Evolutionary conservation across 106 monocot species (phyloP).

Genomic region (Amphibolis antarctica): DNA sequence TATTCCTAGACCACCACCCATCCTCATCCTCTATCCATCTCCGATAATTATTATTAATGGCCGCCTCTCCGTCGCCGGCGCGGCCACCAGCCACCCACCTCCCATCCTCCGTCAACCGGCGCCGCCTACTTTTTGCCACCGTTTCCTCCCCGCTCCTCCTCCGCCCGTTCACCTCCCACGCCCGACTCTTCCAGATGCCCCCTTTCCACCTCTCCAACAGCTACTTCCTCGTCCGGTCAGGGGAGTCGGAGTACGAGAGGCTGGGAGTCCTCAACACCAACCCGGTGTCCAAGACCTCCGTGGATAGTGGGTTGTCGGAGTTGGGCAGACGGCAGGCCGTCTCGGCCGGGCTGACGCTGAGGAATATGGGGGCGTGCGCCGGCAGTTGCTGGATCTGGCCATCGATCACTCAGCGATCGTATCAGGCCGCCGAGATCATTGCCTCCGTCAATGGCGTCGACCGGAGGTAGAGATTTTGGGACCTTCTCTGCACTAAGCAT

Average conservation of each 20-base stretch:
- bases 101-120: conserved; percentile 3
- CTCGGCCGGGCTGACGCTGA: conserved; percentile 46
- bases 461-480: conserved; percentile 32
- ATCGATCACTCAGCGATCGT: conserved; percentile 79
- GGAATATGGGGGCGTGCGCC: conserved; percentile 59
- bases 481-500: neutral
- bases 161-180: conserved; percentile 4
- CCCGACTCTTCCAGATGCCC: conserved; percentile 35
- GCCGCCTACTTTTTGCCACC: neutral
- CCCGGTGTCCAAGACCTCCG: conserved; percentile 74
- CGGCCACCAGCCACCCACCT: neutral
- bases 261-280: conserved; percentile 54
- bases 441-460: conserved; percentile 60
- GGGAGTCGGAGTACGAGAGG: conserved; percentile 73
- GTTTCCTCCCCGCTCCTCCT: conserved; percentile 3
- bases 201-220: conserved; percentile 26
- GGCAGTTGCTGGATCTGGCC: conserved; percentile 97
- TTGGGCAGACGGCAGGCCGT: conserved; percentile 45
- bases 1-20: neutral
- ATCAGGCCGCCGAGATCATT: conserved; percentile 90
- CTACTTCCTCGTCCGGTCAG: conserved; percentile 81
- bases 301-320: conserved; percentile 77
- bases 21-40: conserved; percentile 7
- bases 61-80: neutral
- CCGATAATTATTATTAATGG: neutral